phyloP scores from a whole-genome alignment of 768 basidiomycete genomes.

The Trametes villosa region DNA sequence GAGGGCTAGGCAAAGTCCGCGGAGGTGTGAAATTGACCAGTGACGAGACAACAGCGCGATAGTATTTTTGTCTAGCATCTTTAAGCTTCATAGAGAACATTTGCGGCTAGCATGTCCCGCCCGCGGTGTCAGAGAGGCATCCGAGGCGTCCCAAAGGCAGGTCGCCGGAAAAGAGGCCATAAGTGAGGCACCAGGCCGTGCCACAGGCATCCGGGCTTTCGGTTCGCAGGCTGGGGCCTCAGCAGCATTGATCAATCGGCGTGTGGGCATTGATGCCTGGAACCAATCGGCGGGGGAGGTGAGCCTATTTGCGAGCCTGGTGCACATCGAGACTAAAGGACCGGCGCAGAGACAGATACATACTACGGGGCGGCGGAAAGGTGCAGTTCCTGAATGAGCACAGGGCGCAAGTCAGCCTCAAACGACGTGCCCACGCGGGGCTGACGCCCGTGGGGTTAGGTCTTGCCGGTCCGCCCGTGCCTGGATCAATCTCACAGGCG shows the following conservation, averaged over 20 bases:
- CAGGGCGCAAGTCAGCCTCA: background rate
- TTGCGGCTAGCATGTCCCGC: no score
- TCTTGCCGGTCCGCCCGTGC: no score
- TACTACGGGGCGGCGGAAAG: background rate
- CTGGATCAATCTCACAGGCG: no score
- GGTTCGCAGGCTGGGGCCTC: background rate
- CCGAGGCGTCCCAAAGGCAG: no score
- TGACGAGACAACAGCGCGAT: no score
- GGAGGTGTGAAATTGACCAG: no score
- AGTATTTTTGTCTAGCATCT: no score
- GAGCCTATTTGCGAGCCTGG: background rate
- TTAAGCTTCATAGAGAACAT: no score
- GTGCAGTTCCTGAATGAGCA: background rate
- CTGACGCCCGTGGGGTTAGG: background rate
- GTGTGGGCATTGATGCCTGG: background rate
- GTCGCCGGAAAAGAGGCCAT: no score
- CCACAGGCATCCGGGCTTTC: background rate
- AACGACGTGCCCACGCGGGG: background rate
- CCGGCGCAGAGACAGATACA: background rate
- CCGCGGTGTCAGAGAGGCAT: no score
- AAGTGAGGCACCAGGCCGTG: background rate
- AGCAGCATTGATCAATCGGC: background rate
- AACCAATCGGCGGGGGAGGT: background rate
- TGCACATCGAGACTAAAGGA: background rate
- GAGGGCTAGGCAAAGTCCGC: no score